These are phyloP conservation scores for Porodaedalea pini DNA, from an alignment of 1,284 basidiomycete species.

Conservation along the genomic window DNA sequence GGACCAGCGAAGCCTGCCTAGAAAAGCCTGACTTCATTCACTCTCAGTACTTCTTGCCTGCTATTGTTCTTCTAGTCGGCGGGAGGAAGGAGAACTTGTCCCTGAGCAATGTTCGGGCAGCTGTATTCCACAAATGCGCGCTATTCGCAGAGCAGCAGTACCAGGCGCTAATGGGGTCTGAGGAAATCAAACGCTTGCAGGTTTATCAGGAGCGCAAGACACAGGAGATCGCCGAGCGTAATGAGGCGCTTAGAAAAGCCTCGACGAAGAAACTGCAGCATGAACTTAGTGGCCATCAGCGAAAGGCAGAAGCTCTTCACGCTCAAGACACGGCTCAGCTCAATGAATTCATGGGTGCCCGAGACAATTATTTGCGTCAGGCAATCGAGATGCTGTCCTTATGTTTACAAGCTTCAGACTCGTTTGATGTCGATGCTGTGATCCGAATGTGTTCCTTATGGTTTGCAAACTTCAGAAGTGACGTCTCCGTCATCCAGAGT, in stretches of 20 bases:
- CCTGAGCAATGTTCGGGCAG: constrained; percentile 42
- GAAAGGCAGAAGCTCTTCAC: constrained; percentile 40
- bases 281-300: constrained; percentile 32
- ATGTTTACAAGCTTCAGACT: constrained; percentile 66
- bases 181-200: constrained; percentile 70
- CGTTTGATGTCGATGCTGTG: constrained; percentile 72
- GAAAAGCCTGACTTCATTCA: constrained; percentile 80
- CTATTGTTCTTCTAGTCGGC: constrained; percentile 43
- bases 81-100: constrained; percentile 22
- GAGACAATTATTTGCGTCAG: constrained; percentile 64
- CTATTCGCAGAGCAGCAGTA: constrained; percentile 88
- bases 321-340: constrained; percentile 61
- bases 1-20: constrained; percentile 84
- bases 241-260: constrained; percentile 38
- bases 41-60: constrained; percentile 64
- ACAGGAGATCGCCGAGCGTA: constrained; percentile 54
- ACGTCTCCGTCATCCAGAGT: constrained; percentile 21
- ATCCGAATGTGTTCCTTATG: constrained; percentile 88
- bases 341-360: constrained; percentile 54
- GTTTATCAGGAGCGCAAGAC: constrained; percentile 72
- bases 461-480: constrained; percentile 78
- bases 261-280: constrained; percentile 27
- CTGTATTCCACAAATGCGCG: constrained; percentile 82
- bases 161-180: constrained; percentile 61
- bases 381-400: constrained; percentile 84